These are phyloP conservation scores for Dysphania ambrosioides DNA, from an alignment of 148 eudicot species.

Conservation along the genomic window DNA sequence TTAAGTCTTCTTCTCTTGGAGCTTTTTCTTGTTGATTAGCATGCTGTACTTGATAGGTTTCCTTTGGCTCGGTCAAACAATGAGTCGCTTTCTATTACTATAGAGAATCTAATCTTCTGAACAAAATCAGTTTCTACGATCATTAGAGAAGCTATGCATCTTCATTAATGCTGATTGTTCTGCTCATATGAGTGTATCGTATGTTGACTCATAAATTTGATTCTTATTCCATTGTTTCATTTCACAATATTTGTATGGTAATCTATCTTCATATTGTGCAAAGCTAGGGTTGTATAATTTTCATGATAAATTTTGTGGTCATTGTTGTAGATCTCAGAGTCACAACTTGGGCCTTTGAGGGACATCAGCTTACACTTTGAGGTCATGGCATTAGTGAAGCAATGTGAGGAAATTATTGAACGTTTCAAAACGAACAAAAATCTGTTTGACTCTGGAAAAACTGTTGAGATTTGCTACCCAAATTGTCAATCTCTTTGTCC, in stretches of 20 bases:
- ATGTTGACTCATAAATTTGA: background rate
- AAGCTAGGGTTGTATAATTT: background rate
- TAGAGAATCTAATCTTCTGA: too few relatives aligned
- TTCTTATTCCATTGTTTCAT: background rate
- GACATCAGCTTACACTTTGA: constrained; percentile 59
- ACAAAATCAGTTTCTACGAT: background rate
- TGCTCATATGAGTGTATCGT: background rate
- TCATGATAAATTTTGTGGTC: constrained; percentile 1
- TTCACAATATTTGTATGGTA: background rate
- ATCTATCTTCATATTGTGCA: background rate
- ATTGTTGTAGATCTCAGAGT: constrained; percentile 56
- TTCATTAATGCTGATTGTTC: background rate
- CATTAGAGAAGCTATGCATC: background rate
- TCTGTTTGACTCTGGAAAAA: constrained; percentile 62
- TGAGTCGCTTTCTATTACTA: background rate
- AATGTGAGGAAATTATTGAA: constrained; percentile 70
- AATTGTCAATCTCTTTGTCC: constrained; percentile 48
- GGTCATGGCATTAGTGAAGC: constrained; percentile 67
- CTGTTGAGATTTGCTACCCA: constrained; percentile 70
- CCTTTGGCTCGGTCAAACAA: background rate
- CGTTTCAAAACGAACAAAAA: constrained; percentile 68
- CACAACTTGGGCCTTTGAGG: constrained; percentile 51
- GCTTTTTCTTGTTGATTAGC: too few relatives aligned
- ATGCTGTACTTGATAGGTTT: constrained; percentile 3
- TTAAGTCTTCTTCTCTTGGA: background rate